Percentiles rank a stretch among this genome's conserved stretches.
Conservation (phyloP, 2,329 filamentous ascomycete genomes). For the Nigrospora osmanthi region DNA sequence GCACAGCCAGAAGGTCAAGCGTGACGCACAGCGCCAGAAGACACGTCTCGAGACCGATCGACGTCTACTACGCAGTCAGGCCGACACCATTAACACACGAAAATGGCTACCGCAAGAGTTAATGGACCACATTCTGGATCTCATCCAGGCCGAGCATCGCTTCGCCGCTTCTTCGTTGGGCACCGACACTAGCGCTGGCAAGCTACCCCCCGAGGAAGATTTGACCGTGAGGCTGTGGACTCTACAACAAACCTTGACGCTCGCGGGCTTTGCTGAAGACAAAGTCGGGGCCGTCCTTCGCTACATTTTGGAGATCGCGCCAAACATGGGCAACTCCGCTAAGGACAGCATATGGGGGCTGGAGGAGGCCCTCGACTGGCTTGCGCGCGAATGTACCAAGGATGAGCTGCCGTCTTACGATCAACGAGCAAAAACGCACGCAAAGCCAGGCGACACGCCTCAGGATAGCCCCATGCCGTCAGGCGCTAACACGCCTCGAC, state of each 20-base stretch:
- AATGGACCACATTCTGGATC: slow-evolving; percentile 66
- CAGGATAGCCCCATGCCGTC: slow-evolving; percentile 41
- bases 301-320: slow-evolving; percentile 59
- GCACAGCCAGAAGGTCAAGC: slow-evolving; percentile 67
- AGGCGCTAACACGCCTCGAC: slow-evolving; percentile 40
- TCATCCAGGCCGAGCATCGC: slow-evolving; percentile 60
- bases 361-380: slow-evolving; percentile 82
- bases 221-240: slow-evolving; percentile 77
- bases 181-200: slow-evolving; percentile 37
- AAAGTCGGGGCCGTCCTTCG: slow-evolving; percentile 58
- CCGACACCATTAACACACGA: slow-evolving; percentile 61
- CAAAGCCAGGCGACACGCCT: slow-evolving; percentile 29
- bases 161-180: slow-evolving; percentile 44
- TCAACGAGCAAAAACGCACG: slow-evolving; percentile 25
- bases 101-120: slow-evolving; percentile 78
- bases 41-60: slow-evolving; percentile 77
- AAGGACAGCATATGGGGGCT: slow-evolving; percentile 76
- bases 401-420: slow-evolving; percentile 69
- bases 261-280: slow-evolving; percentile 58
- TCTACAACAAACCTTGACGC: slow-evolving; percentile 63
- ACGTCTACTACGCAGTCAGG: slow-evolving; percentile 71
- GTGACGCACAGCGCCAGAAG: slow-evolving; percentile 71
- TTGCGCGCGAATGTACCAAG: slow-evolving; percentile 66
- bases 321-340: slow-evolving; percentile 45
- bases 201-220: slow-evolving; percentile 66